These are phyloP conservation scores for Rhizopogon vesiculosus DNA, from an alignment of 768 basidiomycete species.

Conservation along the genomic window DNA sequence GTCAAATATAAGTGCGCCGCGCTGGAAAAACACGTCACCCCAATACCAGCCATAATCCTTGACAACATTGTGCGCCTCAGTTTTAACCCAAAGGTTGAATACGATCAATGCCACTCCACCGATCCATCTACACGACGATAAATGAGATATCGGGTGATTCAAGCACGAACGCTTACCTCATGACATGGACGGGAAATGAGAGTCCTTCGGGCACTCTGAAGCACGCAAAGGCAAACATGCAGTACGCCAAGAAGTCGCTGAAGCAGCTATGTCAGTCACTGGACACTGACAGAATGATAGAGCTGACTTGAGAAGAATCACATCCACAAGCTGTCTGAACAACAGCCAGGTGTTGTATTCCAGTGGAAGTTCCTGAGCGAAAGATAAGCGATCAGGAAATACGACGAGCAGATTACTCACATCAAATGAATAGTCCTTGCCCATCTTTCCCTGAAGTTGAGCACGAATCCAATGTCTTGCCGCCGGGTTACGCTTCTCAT, in stretches of 20 bases:
- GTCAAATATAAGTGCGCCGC: conserved; percentile 92
- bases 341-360: conserved; percentile 97
- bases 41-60: conserved; percentile 99
- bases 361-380: conserved; percentile 70
- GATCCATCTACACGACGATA: conserved; percentile 59
- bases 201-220: conserved; percentile 82
- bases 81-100: conserved; percentile 99
- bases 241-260: conserved; percentile 93
- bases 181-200: conserved; percentile 65
- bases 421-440: conserved; percentile 89
- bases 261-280: conserved; percentile 3
- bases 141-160: neutral
- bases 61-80: conserved; percentile 94
- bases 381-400: conserved; percentile 2
- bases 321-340: conserved; percentile 93
- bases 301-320: conserved; percentile 90
- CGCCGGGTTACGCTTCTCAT: conserved; percentile 55
- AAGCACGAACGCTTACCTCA: conserved; percentile 50
- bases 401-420: conserved; percentile 38
- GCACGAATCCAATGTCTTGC: conserved; percentile 79
- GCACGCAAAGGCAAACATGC: conserved; percentile 92
- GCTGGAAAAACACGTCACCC: conserved; percentile 91
- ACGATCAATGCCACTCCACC: conserved; percentile 80
- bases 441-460: conserved; percentile 91
- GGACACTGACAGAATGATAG: neutral